Percentiles rank a stretch among this genome's conserved stretches.
Conservation (phyloP, 2,329 filamentous ascomycete genomes). For the Blumeria hordei region DNA sequence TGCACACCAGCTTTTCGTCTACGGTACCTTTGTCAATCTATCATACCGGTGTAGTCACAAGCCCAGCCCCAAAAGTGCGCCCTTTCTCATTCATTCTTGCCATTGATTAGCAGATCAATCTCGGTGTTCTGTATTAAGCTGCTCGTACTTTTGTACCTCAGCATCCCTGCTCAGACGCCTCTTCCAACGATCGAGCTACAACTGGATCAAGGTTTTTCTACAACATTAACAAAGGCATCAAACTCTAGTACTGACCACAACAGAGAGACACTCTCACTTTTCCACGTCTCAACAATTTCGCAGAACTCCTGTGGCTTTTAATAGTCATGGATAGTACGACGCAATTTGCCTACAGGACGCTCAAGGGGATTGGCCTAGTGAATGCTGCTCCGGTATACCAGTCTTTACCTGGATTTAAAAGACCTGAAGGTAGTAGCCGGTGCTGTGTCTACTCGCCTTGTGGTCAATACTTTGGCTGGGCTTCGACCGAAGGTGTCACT, state of each 20-base stretch:
- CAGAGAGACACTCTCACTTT: conserved; percentile 9
- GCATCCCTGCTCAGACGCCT: not conserved
- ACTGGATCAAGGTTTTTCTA: not conserved
- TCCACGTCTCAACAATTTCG: conserved; percentile 8
- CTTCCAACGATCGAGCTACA: not conserved
- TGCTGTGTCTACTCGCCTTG: conserved; percentile 91
- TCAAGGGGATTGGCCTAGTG: conserved; percentile 85
- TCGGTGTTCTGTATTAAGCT: conserved; percentile 3
- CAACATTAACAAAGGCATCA: conserved; percentile 5
- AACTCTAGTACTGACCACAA: conserved; percentile 3
- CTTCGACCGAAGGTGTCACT: conserved; percentile 63
- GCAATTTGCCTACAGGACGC: conserved; percentile 92
- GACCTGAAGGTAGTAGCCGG: conserved; percentile 80
- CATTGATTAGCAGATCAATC: conserved; percentile 2
- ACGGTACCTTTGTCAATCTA: not conserved
- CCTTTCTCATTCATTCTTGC: conserved; percentile 6
- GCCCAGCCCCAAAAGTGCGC: conserved; percentile 3
- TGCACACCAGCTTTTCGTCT: not conserved
- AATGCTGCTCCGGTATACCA: conserved; percentile 79
- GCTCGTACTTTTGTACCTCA: too few relatives aligned
- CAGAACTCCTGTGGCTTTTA: conserved; percentile 42
- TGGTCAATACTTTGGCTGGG: conserved; percentile 90
- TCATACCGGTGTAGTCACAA: conserved; percentile 11
- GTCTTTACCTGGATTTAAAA: conserved; percentile 56
- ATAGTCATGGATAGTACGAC: conserved; percentile 83